A percentile compares a stretch with the other conserved stretches of the same genome.
Evolutionary conservation across 805 yeast genomes (phyloP).

Genomic region (Metschnikowia arizonensis): DNA sequence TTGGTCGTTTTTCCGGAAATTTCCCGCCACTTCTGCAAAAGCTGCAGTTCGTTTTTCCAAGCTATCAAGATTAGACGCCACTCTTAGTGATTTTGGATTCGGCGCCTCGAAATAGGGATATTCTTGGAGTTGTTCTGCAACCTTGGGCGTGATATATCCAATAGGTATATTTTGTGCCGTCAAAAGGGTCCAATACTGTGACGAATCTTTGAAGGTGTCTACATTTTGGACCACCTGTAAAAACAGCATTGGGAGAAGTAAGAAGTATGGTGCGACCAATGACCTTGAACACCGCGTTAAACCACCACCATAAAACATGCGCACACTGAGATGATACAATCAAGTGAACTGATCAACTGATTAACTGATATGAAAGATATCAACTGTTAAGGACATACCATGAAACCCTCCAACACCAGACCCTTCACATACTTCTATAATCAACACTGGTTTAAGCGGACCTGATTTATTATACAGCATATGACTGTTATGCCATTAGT

Average conservation of each 20-base stretch:
- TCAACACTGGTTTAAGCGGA: too few relatives aligned
- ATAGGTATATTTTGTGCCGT: conserved; percentile 29
- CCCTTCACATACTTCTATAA: too few relatives aligned
- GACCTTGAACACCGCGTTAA: too few relatives aligned
- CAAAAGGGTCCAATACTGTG: conserved; percentile 21
- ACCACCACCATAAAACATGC: too few relatives aligned
- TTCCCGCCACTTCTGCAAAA: conserved; percentile 41
- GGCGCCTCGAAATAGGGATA: conserved; percentile 1
- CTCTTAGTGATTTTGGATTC: neutral
- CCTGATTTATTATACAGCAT: too few relatives aligned
- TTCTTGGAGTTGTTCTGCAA: conserved; percentile 22
- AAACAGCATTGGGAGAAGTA: conserved; percentile 1
- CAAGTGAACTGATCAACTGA: too few relatives aligned
- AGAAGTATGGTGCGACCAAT: too few relatives aligned
- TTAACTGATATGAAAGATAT: too few relatives aligned
- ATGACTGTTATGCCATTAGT: too few relatives aligned
- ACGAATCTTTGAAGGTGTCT: conserved; percentile 29
- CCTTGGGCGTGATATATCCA: conserved; percentile 27
- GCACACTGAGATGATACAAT: too few relatives aligned
- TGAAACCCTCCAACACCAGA: too few relatives aligned
- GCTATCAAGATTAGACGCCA: conserved; percentile 19
- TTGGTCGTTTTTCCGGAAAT: conserved; percentile 33
- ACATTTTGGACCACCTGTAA: conserved; percentile 23
- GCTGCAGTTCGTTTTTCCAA: conserved; percentile 39
- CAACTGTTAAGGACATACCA: too few relatives aligned